phyloP scores from a whole-genome alignment of 177 flowering plant species.

The Vitis hybrid region DNA sequence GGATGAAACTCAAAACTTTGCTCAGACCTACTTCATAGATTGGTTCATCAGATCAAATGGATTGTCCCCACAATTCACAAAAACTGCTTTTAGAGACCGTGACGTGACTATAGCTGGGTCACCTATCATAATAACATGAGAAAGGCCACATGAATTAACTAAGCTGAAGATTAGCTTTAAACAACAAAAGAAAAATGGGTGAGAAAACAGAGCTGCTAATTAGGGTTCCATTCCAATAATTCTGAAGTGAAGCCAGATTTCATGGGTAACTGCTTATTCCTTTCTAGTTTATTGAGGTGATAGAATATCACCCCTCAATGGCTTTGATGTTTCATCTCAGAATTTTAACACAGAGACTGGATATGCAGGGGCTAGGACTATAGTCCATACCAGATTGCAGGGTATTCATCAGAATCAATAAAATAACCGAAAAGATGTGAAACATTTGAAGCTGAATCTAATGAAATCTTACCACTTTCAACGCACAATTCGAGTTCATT shows the following conservation, averaged over 20 bases:
- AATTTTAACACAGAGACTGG: no score
- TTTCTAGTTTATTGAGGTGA: no score
- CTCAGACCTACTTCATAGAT: conserved; percentile 65
- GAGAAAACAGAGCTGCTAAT: background rate
- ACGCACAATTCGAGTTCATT: conserved; percentile 60
- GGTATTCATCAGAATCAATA: no score
- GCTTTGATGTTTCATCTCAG: no score
- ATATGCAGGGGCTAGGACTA: no score
- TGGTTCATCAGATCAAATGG: conserved; percentile 64
- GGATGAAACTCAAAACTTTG: conserved; percentile 10
- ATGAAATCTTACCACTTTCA: conserved; percentile 54
- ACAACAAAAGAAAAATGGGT: background rate
- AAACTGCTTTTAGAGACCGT: conserved; percentile 44
- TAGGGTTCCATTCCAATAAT: no score
- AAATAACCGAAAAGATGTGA: no score
- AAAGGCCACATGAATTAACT: conserved; percentile 9
- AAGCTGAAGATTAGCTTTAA: background rate
- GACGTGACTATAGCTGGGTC: conserved; percentile 47
- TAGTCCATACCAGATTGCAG: no score
- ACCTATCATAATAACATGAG: conserved; percentile 34
- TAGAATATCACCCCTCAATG: no score
- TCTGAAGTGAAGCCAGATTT: no score
- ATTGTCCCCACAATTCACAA: conserved; percentile 53
- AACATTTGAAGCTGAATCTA: background rate
- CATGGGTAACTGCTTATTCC: no score